These are phyloP conservation scores for Emericellopsis cladophorae DNA, from an alignment of 2,329 filamentous ascomycete species.

Conservation along the genomic window DNA sequence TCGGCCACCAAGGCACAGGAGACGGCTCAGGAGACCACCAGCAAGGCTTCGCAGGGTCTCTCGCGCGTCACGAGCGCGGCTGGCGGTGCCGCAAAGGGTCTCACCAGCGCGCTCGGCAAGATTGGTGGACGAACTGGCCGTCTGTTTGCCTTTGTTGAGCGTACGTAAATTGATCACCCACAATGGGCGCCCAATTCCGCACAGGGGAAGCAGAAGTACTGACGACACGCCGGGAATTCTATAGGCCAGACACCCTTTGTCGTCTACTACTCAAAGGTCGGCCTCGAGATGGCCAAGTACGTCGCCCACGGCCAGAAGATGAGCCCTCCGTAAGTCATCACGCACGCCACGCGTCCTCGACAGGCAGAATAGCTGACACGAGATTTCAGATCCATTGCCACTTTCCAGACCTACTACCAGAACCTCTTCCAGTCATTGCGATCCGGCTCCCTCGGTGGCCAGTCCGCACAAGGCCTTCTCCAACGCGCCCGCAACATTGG, in stretches of 20 bases:
- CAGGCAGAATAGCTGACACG: neutral
- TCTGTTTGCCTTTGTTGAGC: constrained; percentile 69
- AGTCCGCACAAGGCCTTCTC: constrained; percentile 42
- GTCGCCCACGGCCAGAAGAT: constrained; percentile 84
- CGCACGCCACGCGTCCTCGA: neutral
- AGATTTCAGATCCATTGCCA: constrained; percentile 51
- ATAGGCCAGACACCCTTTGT: constrained; percentile 62
- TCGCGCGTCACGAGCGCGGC: constrained; percentile 71
- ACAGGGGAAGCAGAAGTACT: neutral
- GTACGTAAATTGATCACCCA: constrained; percentile 43
- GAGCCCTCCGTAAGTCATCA: constrained; percentile 72
- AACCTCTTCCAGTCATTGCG: constrained; percentile 57
- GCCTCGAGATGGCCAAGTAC: constrained; percentile 75
- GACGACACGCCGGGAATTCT: neutral
- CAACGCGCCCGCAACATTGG: constrained; percentile 56
- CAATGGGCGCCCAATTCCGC: neutral
- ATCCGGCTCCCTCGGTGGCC: constrained; percentile 39
- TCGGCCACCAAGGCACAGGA: constrained; percentile 28
- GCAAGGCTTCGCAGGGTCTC: constrained; percentile 71
- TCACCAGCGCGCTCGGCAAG: constrained; percentile 55
- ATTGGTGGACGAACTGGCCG: constrained; percentile 75
- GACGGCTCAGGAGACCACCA: constrained; percentile 31
- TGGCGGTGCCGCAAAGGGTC: constrained; percentile 59
- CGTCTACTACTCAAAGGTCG: constrained; percentile 86
- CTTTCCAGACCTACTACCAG: constrained; percentile 81